Conservation (phyloP, 305 asterid species). For the Solanum hybrid region DNA sequence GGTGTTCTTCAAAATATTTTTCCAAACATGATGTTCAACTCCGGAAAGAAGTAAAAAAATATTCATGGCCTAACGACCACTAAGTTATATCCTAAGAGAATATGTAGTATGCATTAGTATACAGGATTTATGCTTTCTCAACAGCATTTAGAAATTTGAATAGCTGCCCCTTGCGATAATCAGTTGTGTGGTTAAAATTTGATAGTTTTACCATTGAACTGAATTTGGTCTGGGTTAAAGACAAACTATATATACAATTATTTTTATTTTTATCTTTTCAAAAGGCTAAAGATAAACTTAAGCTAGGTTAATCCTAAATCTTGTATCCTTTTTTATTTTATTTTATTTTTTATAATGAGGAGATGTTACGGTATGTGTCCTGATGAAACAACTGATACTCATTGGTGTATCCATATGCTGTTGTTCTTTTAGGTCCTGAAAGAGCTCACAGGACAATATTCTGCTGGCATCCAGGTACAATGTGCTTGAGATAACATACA, state of each 20-base stretch:
- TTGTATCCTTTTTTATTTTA: background rate
- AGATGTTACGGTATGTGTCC: background rate
- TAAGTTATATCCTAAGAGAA: background rate
- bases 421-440: conserved; percentile 50
- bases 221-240: background rate
- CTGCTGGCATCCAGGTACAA: conserved; percentile 87
- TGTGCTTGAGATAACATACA: background rate
- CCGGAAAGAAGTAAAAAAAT: background rate
- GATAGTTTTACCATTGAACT: background rate
- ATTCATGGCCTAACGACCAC: background rate
- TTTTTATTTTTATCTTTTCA: background rate
- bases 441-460: conserved; percentile 55
- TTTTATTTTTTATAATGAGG: background rate
- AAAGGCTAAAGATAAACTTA: background rate
- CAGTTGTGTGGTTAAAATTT: background rate
- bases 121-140: background rate
- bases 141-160: background rate
- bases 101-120: background rate
- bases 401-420: background rate
- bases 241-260: background rate
- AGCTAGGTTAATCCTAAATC: background rate
- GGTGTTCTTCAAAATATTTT: background rate
- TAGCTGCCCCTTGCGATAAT: background rate
- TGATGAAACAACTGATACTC: background rate
- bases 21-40: background rate